Percentiles rank a stretch among this genome's conserved stretches.
phyloP scores from a whole-genome alignment of 371 early-diverging fungal genomes.

The Syncephalastrum contaminatum region DNA sequence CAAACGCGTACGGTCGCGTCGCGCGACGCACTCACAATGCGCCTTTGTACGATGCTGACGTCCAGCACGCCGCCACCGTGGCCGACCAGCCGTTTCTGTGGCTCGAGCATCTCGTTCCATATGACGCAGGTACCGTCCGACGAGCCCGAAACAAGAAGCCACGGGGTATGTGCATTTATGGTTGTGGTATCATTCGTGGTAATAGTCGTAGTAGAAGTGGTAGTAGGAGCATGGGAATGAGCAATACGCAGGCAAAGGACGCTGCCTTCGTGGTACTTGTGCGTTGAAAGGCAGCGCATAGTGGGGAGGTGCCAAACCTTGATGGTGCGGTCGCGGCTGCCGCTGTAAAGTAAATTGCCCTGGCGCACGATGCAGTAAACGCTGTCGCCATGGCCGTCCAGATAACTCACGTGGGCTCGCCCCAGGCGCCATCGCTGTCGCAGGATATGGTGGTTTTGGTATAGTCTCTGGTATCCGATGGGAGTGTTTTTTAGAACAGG shows the following conservation, averaged over 20 bases:
- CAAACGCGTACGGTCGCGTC: slow-evolving; percentile 50
- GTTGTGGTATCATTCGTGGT: slow-evolving; percentile 55
- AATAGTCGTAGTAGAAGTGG: too few relatives aligned
- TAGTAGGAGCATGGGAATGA: neutral
- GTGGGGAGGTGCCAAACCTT: slow-evolving; percentile 77
- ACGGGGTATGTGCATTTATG: slow-evolving; percentile 10
- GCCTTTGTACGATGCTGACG: slow-evolving; percentile 65
- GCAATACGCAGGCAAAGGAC: slow-evolving; percentile 81
- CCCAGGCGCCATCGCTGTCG: slow-evolving; percentile 38
- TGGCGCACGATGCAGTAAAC: slow-evolving; percentile 91
- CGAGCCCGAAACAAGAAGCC: slow-evolving; percentile 83
- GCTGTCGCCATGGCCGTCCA: slow-evolving; percentile 86
- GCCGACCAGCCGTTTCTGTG: slow-evolving; percentile 40
- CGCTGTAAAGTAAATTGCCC: slow-evolving; percentile 49
- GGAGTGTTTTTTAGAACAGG: slow-evolving; percentile 8
- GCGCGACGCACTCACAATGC: slow-evolving; percentile 86
- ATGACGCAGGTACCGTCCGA: slow-evolving; percentile 87
- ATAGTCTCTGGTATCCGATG: slow-evolving; percentile 13
- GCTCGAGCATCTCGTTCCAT: slow-evolving; percentile 63
- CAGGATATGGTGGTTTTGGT: slow-evolving; percentile 26
- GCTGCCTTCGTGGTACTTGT: slow-evolving; percentile 71
- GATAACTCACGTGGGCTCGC: slow-evolving; percentile 32
- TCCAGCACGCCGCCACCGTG: slow-evolving; percentile 83
- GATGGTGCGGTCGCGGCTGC: slow-evolving; percentile 90
- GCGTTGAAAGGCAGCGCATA: slow-evolving; percentile 64